phyloP scores from a whole-genome alignment of 2,329 filamentous ascomycete species.

The Fusarium austroafricanum region DNA sequence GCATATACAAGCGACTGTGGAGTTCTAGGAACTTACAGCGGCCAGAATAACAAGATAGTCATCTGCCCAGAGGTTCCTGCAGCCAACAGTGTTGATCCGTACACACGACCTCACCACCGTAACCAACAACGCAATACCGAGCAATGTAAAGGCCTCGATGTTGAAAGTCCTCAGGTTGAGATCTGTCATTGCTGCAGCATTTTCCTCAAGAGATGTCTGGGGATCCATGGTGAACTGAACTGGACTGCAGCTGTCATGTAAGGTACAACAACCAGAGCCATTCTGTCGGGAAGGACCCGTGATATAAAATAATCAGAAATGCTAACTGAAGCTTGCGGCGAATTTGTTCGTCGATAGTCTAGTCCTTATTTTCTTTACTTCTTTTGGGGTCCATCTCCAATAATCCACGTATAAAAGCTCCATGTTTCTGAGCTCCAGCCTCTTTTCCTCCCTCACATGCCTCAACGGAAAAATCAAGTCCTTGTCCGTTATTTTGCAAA shows the following conservation, averaged over 20 bases:
- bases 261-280: not conserved
- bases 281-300: not conserved
- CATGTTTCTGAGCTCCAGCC: slow-evolving; percentile 10
- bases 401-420: slow-evolving; percentile 1
- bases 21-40: slow-evolving; percentile 51
- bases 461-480: slow-evolving; percentile 4
- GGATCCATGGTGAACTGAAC: slow-evolving; percentile 23
- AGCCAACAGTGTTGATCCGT: slow-evolving; percentile 60
- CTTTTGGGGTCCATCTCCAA: slow-evolving; percentile 2
- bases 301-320: slow-evolving; percentile 23
- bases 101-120: slow-evolving; percentile 64
- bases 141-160: slow-evolving; percentile 56
- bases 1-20: not conserved
- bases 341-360: slow-evolving; percentile 3
- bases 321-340: not conserved
- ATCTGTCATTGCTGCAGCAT: slow-evolving; percentile 39
- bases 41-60: slow-evolving; percentile 70
- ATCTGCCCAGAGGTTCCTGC: slow-evolving; percentile 64
- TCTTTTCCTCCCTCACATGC: slow-evolving; percentile 7
- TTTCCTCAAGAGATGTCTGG: slow-evolving; percentile 29
- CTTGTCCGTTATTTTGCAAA: not conserved
- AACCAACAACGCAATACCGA: slow-evolving; percentile 61
- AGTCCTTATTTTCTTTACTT: slow-evolving; percentile 4
- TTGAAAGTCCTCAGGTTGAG: slow-evolving; percentile 45
- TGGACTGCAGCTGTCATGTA: not conserved